phyloP scores from a whole-genome alignment of 352 stramenopile species.

The Phytophthora ramorum region DNA sequence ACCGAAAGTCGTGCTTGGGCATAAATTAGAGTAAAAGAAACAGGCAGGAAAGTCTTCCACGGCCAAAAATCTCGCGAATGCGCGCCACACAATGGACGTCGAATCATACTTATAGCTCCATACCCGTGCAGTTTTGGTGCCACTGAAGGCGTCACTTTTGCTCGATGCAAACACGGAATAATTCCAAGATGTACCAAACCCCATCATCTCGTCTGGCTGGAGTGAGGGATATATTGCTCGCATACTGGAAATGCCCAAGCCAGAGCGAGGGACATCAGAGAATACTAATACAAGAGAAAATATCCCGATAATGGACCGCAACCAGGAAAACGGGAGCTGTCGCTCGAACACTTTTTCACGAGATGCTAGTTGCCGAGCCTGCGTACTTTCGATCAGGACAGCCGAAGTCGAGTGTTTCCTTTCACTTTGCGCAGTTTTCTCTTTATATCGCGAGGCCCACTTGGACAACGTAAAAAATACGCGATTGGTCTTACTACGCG shows the following conservation, averaged over 20 bases:
- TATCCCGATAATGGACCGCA: constrained; percentile 8
- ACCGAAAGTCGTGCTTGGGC: constrained; percentile 9
- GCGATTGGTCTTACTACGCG: neutral
- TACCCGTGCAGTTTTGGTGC: constrained; percentile 14
- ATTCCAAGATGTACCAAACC: constrained; percentile 31
- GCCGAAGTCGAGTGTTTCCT: neutral
- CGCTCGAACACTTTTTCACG: constrained; percentile 24
- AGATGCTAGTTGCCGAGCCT: constrained; percentile 7
- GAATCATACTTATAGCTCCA: constrained; percentile 51
- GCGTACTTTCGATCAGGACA: constrained; percentile 17
- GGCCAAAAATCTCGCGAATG: constrained; percentile 25
- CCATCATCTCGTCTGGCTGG: constrained; percentile 32
- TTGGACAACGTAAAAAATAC: neutral
- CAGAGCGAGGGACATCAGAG: constrained; percentile 34
- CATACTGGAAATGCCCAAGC: constrained; percentile 19
- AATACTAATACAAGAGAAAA: constrained; percentile 36
- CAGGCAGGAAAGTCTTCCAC: constrained; percentile 31
- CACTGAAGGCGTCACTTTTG: constrained; percentile 9
- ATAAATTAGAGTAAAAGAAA: constrained; percentile 21
- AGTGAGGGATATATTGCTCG: constrained; percentile 14
- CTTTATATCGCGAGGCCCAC: neutral
- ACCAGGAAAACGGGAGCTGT: constrained; percentile 23
- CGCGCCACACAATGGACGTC: constrained; percentile 32
- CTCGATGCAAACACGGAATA: constrained; percentile 25
- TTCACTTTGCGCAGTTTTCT: neutral